Conservation (phyloP, 75 land plant species). For the Chamaecyparis obtusa region DNA sequence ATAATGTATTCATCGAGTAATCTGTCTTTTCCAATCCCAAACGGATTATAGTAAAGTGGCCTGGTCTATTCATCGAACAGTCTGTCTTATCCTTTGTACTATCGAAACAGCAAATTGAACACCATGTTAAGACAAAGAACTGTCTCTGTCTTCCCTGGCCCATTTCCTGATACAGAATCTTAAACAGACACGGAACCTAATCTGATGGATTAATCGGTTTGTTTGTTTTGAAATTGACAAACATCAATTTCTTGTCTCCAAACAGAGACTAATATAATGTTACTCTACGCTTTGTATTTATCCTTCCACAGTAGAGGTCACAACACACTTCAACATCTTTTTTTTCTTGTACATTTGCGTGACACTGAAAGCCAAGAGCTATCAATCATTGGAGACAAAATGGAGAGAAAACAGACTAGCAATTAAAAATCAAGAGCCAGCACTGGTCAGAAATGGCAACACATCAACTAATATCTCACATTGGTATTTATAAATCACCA, state of each 20-base stretch:
- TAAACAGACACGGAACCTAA: neutral
- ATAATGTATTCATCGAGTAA: neutral
- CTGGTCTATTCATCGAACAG: neutral
- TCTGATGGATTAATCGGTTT: neutral
- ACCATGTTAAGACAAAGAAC: neutral
- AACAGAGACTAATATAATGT: neutral
- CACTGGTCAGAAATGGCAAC: neutral
- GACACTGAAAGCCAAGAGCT: neutral
- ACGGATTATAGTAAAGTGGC: neutral
- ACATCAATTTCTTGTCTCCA: neutral
- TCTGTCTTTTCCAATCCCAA: neutral
- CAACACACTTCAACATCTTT: neutral
- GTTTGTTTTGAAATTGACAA: neutral
- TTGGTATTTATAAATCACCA: neutral
- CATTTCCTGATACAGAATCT: neutral
- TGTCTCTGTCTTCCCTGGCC: neutral
- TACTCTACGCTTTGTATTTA: neutral
- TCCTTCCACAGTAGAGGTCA: neutral
- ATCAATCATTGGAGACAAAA: neutral
- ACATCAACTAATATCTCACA: neutral
- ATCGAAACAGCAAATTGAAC: neutral
- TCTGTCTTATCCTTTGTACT: neutral
- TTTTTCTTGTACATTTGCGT: neutral
- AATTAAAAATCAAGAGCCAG: neutral
- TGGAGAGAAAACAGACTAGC: neutral